Percentiles rank a stretch among this genome's conserved stretches.
Evolutionary conservation across 805 yeast genomes (phyloP).

Genomic region (Metschnikowia similis): DNA sequence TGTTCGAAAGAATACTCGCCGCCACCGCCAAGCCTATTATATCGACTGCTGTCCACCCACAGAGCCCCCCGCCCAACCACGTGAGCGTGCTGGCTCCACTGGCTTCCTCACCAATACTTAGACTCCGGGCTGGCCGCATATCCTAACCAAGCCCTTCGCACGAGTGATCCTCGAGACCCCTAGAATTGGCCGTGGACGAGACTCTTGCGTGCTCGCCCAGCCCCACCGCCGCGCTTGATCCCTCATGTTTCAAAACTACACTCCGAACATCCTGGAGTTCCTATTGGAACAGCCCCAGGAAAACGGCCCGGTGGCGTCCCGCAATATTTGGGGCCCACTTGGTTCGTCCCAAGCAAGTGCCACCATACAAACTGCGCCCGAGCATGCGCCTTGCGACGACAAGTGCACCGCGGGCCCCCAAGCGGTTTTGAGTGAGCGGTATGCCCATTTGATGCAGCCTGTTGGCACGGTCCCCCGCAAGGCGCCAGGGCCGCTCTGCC

Average conservation of each 20-base stretch:
- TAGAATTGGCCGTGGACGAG: too few species aligned
- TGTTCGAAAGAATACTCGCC: too few species aligned
- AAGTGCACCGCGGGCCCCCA: not conserved
- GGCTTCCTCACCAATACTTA: too few species aligned
- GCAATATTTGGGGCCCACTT: constrained; percentile 5
- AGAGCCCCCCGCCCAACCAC: too few species aligned
- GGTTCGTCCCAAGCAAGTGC: not conserved
- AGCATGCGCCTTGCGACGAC: not conserved
- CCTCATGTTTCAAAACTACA: constrained; percentile 1
- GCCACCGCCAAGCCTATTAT: too few species aligned
- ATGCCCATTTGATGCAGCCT: not conserved
- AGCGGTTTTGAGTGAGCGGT: not conserved
- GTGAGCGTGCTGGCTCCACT: too few species aligned
- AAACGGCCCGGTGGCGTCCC: not conserved
- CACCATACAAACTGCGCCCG: not conserved
- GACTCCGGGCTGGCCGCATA: too few species aligned
- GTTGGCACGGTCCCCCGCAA: not conserved
- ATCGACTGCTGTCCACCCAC: too few species aligned
- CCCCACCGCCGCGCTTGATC: not conserved
- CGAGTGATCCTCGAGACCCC: too few species aligned
- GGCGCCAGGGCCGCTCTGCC: not conserved
- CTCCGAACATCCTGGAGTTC: constrained; percentile 3
- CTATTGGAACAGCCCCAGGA: constrained; percentile 4
- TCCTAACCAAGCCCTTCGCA: too few species aligned
- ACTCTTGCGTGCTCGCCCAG: too few species aligned